These are phyloP conservation scores for Microbotryomycetes sp. DNA, from an alignment of 1,284 basidiomycete genomes.

Conservation along the genomic window DNA sequence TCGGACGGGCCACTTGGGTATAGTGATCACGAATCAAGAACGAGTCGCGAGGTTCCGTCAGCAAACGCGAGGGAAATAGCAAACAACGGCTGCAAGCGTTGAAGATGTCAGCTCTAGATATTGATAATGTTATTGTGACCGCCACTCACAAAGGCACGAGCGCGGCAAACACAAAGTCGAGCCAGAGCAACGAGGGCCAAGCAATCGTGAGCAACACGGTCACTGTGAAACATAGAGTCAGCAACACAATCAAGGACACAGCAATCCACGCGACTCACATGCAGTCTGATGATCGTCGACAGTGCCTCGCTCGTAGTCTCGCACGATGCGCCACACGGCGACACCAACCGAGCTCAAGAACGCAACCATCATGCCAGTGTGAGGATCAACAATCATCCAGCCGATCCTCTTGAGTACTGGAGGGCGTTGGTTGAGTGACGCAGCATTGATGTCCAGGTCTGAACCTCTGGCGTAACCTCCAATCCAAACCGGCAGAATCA, in stretches of 20 bases:
- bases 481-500: slow-evolving; percentile 29
- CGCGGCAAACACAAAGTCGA: slow-evolving; percentile 33
- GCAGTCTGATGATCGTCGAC: slow-evolving; percentile 33
- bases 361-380: slow-evolving; percentile 23
- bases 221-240: slow-evolving; percentile 10
- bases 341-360: slow-evolving; percentile 29
- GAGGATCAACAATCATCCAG: slow-evolving; percentile 30
- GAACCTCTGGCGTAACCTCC: slow-evolving; percentile 31
- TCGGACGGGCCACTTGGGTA: slow-evolving; percentile 30
- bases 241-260: background rate
- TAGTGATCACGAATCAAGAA: slow-evolving; percentile 33
- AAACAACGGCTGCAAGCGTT: slow-evolving; percentile 27
- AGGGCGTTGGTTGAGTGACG: slow-evolving; percentile 10
- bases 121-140: too few relatives aligned
- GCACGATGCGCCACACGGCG: slow-evolving; percentile 26
- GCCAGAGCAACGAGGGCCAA: slow-evolving; percentile 36
- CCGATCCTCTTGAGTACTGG: slow-evolving; percentile 18
- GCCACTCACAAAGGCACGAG: slow-evolving; percentile 31
- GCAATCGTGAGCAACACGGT: slow-evolving; percentile 35
- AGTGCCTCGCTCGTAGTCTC: slow-evolving; percentile 26
- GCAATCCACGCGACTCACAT: slow-evolving; percentile 14
- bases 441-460: slow-evolving; percentile 29
- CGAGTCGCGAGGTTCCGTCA: slow-evolving; percentile 26
- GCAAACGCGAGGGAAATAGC: slow-evolving; percentile 28
- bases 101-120: too few relatives aligned